Percentiles rank a stretch among this genome's conserved stretches.
Evolutionary conservation across 2,329 filamentous ascomycete genomes (phyloP).

Genomic region (Alternaria sp.): DNA sequence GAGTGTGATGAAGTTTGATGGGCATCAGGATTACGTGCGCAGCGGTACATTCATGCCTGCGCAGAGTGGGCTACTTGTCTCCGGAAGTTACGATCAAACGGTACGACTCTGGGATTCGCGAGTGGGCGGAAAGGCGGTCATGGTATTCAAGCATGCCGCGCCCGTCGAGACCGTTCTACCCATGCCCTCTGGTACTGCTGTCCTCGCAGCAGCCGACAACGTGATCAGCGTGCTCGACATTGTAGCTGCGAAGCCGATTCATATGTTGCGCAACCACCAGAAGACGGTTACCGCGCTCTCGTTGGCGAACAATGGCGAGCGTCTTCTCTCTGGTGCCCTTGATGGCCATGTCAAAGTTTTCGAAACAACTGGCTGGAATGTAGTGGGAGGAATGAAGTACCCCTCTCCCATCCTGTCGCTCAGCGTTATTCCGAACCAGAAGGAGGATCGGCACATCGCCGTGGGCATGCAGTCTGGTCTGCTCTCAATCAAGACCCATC

Average conservation of each 20-base stretch:
- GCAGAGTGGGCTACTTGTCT: conserved; percentile 75
- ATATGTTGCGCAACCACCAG: conserved; percentile 91
- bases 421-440: conserved; percentile 73
- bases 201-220: conserved; percentile 85
- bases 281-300: conserved; percentile 94
- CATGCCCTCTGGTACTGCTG: conserved; percentile 83
- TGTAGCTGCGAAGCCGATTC: conserved; percentile 85
- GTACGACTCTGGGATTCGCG: conserved; percentile 94
- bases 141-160: conserved; percentile 94
- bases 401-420: conserved; percentile 88
- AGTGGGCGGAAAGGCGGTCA: conserved; percentile 69
- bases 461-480: conserved; percentile 95
- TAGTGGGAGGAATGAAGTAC: conserved; percentile 95
- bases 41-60: conserved; percentile 84
- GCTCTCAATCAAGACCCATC: conserved; percentile 87
- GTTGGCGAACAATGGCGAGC: conserved; percentile 78
- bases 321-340: conserved; percentile 85
- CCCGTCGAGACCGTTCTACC: conserved; percentile 89
- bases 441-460: conserved; percentile 89
- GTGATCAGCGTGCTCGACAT: conserved; percentile 91
- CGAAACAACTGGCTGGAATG: conserved; percentile 92
- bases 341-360: conserved; percentile 98
- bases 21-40: conserved; percentile 92
- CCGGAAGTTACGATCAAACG: conserved; percentile 93
- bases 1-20: conserved; percentile 79